Evolutionary conservation across 2,329 filamentous ascomycete genomes (phyloP).

Genomic region (Pleoardoris graminearum): DNA sequence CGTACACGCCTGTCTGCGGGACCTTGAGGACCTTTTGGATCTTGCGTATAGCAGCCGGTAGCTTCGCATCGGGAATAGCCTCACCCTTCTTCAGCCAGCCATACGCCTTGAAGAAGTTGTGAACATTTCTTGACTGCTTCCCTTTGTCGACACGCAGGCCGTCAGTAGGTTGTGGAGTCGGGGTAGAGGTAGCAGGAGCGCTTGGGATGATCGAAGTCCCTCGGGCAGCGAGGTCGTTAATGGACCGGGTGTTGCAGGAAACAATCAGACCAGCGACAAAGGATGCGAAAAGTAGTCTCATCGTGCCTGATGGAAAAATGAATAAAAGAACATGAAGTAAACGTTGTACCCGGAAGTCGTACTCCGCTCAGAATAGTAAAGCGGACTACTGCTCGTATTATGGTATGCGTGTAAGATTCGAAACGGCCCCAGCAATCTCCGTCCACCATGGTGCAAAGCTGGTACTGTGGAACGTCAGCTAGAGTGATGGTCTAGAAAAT

Average conservation of each 20-base stretch:
- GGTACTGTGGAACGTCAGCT: background rate
- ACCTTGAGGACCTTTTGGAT: slow-evolving; percentile 31
- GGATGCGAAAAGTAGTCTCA: slow-evolving; percentile 14
- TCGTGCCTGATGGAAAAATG: background rate
- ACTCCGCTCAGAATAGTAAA: background rate
- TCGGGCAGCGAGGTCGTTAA: slow-evolving; percentile 8
- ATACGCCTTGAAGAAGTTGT: slow-evolving; percentile 36
- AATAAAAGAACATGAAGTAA: no score
- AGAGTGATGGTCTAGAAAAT: background rate
- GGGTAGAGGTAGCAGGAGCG: slow-evolving; percentile 13
- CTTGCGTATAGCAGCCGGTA: slow-evolving; percentile 32
- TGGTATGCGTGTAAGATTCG: background rate
- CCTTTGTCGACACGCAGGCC: slow-evolving; percentile 18
- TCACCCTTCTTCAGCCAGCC: slow-evolving; percentile 30
- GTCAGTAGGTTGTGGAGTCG: slow-evolving; percentile 10
- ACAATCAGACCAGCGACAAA: slow-evolving; percentile 12
- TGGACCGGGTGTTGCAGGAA: slow-evolving; percentile 7
- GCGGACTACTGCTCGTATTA: background rate
- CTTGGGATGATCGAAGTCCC: slow-evolving; percentile 29
- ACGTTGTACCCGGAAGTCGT: background rate
- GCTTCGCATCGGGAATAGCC: slow-evolving; percentile 25
- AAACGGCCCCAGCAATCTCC: background rate
- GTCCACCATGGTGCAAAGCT: background rate
- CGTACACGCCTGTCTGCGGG: slow-evolving; percentile 30
- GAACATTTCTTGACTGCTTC: slow-evolving; percentile 30